These are phyloP conservation scores for Talaromyces sp. DNA, from an alignment of 2,329 filamentous ascomycete genomes.

Conservation along the genomic window DNA sequence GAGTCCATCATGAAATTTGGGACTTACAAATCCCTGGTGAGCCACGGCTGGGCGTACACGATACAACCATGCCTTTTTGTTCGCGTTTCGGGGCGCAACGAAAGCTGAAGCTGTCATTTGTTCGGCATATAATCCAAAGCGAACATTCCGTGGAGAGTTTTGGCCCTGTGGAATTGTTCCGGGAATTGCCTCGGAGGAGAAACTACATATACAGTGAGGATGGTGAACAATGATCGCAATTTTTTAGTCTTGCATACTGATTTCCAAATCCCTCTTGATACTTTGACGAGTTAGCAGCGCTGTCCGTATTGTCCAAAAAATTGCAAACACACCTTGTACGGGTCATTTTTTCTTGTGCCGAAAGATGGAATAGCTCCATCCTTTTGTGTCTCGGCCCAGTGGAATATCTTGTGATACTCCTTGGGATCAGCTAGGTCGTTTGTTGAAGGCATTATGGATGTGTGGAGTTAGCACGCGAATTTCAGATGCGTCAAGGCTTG, in stretches of 20 bases:
- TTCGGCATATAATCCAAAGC: constrained; percentile 30
- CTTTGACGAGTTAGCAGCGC: constrained; percentile 19
- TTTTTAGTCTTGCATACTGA: constrained; percentile 21
- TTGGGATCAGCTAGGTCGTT: constrained; percentile 20
- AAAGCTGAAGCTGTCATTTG: constrained; percentile 56
- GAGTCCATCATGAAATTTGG: too few species aligned
- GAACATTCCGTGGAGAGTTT: constrained; percentile 32
- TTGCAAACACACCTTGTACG: constrained; percentile 41
- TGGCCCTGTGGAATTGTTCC: constrained; percentile 33
- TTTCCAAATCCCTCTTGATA: constrained; percentile 56
- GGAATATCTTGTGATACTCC: constrained; percentile 49
- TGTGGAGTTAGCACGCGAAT: not conserved
- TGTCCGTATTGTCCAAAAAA: not conserved
- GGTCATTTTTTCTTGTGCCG: constrained; percentile 48
- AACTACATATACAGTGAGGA: constrained; percentile 16
- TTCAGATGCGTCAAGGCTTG: not conserved
- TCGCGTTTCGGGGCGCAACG: constrained; percentile 50
- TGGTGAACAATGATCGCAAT: not conserved
- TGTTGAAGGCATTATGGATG: constrained; percentile 19
- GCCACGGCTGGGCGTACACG: constrained; percentile 51
- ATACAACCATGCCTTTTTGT: constrained; percentile 56
- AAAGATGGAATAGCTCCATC: constrained; percentile 52
- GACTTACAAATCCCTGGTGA: constrained; percentile 46
- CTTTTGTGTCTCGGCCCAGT: constrained; percentile 57
- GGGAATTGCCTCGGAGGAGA: constrained; percentile 32